Evolutionary conservation across 805 yeast species (phyloP), one percentile per base, ranked within the genome.

Genomic region (Candida peoriensis): DNA sequence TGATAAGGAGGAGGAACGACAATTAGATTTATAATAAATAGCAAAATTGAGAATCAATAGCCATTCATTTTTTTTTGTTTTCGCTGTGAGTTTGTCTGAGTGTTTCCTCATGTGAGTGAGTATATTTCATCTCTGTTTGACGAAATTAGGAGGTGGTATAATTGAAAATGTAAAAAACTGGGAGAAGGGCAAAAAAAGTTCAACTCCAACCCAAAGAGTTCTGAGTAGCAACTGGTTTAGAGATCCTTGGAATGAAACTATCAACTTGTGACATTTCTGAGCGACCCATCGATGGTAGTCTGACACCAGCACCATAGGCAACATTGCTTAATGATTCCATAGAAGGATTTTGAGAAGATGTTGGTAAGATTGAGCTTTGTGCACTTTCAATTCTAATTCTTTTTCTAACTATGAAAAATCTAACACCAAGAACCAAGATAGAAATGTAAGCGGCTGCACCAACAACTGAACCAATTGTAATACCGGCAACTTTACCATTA

Each of bases 381-480:
- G 42, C 44, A 32, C 44, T 38, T 11, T 42, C 46, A 19, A 44
- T 21, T 32, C 22, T 35, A 25, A 43, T 31, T 39, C 49, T 43
- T 26, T 23, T 40, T 32, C 37, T 41, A 9, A 45, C 44, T 46
- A 69, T 70, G 58, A 65, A 75, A 44, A 64, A 62, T 52, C 72
- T 69, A 52, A 74, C 72, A 43, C 74, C 63, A 25, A 78, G 51
- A 36, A 77, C 63, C 66, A 87, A 70, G 15, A 74, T 60, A 0
- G 75, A 66, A 51, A 84, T 72, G 55, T 84, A 83, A 8, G 74
- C 62, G 7, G 73, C 63, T 30, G 85, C 80, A 36, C 96, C 97
- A 11, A 74, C 76, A 20, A 85, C 78, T 6, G 94, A 78, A 30
- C 97, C 96, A 26, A 86, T 70, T 11, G 90, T 79, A 34, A 88